Percentiles rank a stretch among this genome's conserved stretches.
These are phyloP conservation scores for Lentinula aciculospora DNA, from an alignment of 768 basidiomycete genomes.

Conservation along the genomic window DNA sequence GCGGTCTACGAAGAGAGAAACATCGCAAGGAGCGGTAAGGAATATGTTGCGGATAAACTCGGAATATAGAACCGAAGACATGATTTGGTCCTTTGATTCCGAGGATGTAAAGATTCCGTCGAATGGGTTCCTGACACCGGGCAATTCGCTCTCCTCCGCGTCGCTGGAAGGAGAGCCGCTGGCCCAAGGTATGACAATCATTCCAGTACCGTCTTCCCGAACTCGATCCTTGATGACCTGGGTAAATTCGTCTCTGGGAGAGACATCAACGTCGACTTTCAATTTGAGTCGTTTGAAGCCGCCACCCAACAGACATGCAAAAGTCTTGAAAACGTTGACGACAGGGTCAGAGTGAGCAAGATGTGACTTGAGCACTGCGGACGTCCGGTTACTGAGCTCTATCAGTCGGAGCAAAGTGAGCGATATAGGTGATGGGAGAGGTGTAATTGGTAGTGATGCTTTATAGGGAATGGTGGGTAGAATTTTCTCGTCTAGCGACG, in stretches of 20 bases:
- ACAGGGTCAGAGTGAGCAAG: constrained; percentile 69
- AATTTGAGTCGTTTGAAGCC: constrained; percentile 44
- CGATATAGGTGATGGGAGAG: constrained; percentile 4
- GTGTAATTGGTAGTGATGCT: neutral
- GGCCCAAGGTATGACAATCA: constrained; percentile 86
- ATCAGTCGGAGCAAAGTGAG: constrained; percentile 83
- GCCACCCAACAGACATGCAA: constrained; percentile 49
- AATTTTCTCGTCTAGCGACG: constrained; percentile 21
- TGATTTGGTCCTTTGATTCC: constrained; percentile 41
- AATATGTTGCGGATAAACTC: constrained; percentile 86
- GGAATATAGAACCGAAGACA: constrained; percentile 55
- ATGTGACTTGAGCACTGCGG: constrained; percentile 78
- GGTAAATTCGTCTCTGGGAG: neutral
- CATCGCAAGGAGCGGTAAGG: constrained; percentile 61
- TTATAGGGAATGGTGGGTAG: neutral
- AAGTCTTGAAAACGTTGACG: constrained; percentile 70
- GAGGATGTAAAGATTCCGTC: constrained; percentile 66
- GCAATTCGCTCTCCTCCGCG: constrained; percentile 22
- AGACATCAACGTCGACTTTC: constrained; percentile 32
- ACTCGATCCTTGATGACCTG: neutral
- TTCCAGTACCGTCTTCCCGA: constrained; percentile 10
- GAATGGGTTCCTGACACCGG: constrained; percentile 51
- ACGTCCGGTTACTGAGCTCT: constrained; percentile 85
- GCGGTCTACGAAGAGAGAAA: constrained; percentile 83
- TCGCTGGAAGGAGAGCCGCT: constrained; percentile 28